Evolutionary conservation across 352 stramenopile genomes (phyloP).

Genomic region (Phytophthora vignae): DNA sequence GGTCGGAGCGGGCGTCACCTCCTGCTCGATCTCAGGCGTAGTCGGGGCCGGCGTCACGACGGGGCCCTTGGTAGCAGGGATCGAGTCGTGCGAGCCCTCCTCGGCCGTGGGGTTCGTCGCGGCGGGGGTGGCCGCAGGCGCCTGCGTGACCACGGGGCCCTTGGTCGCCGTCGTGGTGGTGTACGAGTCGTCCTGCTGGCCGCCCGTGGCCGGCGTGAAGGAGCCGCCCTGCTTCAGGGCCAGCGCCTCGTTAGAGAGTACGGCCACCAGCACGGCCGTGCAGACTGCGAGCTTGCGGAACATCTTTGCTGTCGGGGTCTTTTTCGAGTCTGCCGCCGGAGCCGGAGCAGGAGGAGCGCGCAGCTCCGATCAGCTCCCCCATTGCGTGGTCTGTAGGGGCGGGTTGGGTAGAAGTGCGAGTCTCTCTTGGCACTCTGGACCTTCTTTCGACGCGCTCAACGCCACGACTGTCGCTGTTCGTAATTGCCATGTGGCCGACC

Average conservation of each 20-base stretch:
- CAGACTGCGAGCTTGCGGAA: slow-evolving; percentile 49
- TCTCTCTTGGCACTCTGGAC: slow-evolving; percentile 15
- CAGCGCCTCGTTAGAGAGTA: slow-evolving; percentile 47
- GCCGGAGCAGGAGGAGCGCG: not conserved
- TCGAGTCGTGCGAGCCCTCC: slow-evolving; percentile 3
- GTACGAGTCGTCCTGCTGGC: slow-evolving; percentile 34
- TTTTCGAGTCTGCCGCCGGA: slow-evolving; percentile 47
- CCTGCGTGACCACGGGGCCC: slow-evolving; percentile 1
- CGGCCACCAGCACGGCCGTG: slow-evolving; percentile 50
- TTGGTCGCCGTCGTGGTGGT: slow-evolving; percentile 8
- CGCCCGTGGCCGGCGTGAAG: slow-evolving; percentile 19
- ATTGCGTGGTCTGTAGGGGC: slow-evolving; percentile 26
- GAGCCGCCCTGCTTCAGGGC: slow-evolving; percentile 30
- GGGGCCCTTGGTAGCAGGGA: not conserved
- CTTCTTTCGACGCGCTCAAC: slow-evolving; percentile 19
- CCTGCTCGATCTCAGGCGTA: not conserved
- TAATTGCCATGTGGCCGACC: slow-evolving; percentile 24
- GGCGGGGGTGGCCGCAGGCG: slow-evolving; percentile 24
- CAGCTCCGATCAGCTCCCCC: not conserved
- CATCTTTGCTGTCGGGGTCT: slow-evolving; percentile 48
- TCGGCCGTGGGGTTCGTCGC: slow-evolving; percentile 10
- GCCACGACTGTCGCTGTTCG: slow-evolving; percentile 37
- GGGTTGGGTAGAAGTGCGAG: slow-evolving; percentile 36
- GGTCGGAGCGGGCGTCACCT: not conserved
- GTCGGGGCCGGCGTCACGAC: slow-evolving; percentile 1